Percentiles rank a stretch among this genome's conserved stretches.
Conservation (phyloP, 495 filamentous ascomycete genomes). For the Tuber indicum region DNA sequence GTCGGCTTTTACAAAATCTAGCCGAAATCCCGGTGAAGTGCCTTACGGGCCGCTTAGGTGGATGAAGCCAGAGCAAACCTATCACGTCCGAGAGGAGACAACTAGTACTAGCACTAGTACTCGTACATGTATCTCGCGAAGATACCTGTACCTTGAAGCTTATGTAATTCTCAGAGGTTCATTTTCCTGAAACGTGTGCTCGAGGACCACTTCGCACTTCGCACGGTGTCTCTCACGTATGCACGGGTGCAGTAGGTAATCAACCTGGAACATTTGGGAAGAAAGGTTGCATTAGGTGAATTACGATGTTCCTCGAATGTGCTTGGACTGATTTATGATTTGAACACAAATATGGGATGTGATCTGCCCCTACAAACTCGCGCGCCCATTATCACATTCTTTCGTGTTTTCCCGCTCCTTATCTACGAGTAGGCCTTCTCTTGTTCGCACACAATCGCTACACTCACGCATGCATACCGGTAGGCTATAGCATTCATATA, state of each 20-base stretch:
- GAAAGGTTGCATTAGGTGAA: not conserved
- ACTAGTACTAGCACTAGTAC: too few relatives aligned
- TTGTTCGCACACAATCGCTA: not conserved
- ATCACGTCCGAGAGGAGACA: not conserved
- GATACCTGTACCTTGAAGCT: not conserved
- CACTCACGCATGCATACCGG: not conserved
- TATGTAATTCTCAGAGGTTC: not conserved
- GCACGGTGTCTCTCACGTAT: not conserved
- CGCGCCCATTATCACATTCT: not conserved
- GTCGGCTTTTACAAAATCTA: not conserved
- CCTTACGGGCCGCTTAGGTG: not conserved
- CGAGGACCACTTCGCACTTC: not conserved
- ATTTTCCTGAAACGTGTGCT: not conserved
- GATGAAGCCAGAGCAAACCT: not conserved
- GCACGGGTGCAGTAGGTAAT: not conserved
- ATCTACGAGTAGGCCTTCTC: not conserved
- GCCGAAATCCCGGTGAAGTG: not conserved
- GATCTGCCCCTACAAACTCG: not conserved
- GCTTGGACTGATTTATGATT: not conserved
- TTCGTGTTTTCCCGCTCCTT: not conserved
- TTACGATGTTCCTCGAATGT: not conserved
- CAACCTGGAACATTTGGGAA: too few relatives aligned
- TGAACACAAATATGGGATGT: not conserved
- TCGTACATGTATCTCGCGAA: not conserved
- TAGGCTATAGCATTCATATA: not conserved